phyloP scores from a whole-genome alignment of 2,329 filamentous ascomycete genomes.

The Paramyrothecium sp. region DNA sequence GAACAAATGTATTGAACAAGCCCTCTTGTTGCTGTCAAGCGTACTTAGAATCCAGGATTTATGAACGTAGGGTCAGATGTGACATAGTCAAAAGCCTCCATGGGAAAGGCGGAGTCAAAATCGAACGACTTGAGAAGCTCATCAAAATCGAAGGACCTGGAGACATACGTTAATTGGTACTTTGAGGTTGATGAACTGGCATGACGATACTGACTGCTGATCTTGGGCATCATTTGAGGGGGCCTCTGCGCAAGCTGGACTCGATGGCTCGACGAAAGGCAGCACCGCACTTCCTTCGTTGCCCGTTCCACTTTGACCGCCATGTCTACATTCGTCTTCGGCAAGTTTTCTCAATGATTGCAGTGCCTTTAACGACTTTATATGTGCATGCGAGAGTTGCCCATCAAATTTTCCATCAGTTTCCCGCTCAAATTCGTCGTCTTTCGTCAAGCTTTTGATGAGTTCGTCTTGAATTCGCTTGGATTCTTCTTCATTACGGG shows the following conservation, averaged over 20 bases:
- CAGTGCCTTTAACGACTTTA: constrained; percentile 11
- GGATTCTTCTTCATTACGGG: constrained; percentile 4
- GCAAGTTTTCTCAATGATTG: constrained; percentile 8
- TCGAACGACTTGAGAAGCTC: constrained; percentile 14
- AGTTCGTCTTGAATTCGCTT: constrained; percentile 13
- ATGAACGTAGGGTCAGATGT: constrained; percentile 19
- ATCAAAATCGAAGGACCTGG: constrained; percentile 3
- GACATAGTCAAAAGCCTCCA: constrained; percentile 14
- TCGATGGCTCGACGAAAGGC: neutral
- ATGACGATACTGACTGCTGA: neutral
- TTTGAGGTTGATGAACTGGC: neutral
- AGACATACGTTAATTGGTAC: neutral
- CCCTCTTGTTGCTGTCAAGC: too few species aligned
- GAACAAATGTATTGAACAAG: too few species aligned
- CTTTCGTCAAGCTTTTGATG: constrained; percentile 7
- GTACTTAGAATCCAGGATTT: constrained; percentile 22
- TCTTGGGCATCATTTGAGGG: neutral
- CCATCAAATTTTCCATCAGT: neutral
- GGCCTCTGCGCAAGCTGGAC: neutral
- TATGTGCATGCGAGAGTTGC: constrained; percentile 12
- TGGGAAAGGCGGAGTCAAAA: constrained; percentile 9
- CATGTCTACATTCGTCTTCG: neutral
- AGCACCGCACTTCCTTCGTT: neutral
- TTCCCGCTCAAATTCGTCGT: neutral
- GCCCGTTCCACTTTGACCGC: neutral